Evolutionary conservation across 495 filamentous ascomycete species (phyloP).

Genomic region (Penicillium arizonense): DNA sequence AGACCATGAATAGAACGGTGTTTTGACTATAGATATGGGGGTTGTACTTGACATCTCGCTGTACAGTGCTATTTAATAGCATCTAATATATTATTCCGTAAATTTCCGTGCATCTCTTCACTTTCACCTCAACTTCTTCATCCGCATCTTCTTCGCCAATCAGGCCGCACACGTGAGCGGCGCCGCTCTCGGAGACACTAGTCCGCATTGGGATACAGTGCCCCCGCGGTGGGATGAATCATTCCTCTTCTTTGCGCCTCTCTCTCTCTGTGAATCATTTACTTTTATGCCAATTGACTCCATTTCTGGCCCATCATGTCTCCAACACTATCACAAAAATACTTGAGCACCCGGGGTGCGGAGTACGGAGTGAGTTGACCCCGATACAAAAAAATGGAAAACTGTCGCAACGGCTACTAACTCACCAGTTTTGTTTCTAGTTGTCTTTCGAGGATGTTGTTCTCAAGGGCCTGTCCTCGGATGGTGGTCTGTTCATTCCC

Average conservation of each 20-base stretch:
- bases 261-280: constrained; percentile 1
- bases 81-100: too few species aligned
- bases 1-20: background rate
- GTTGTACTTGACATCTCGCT: too few species aligned
- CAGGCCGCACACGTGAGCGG: constrained; percentile 21
- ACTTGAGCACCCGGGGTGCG: constrained; percentile 77
- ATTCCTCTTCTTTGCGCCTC: background rate
- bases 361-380: constrained; percentile 65
- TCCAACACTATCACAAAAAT: constrained; percentile 60
- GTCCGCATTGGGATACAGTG: background rate
- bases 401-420: too few species aligned
- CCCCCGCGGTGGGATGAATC: constrained; percentile 14
- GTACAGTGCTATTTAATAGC: too few species aligned
- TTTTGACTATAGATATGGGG: background rate
- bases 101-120: too few species aligned
- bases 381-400: too few species aligned
- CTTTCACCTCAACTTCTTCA: too few species aligned
- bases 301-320: constrained; percentile 9
- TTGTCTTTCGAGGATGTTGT: constrained; percentile 90
- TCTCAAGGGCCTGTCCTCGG: constrained; percentile 83
- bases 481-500: constrained; percentile 89
- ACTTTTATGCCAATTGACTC: background rate
- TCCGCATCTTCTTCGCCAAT: background rate
- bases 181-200: constrained; percentile 36
- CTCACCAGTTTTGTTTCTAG: constrained; percentile 36